Conservation (phyloP, 2,329 filamentous ascomycete species). For the Microdochium bolleyi region DNA sequence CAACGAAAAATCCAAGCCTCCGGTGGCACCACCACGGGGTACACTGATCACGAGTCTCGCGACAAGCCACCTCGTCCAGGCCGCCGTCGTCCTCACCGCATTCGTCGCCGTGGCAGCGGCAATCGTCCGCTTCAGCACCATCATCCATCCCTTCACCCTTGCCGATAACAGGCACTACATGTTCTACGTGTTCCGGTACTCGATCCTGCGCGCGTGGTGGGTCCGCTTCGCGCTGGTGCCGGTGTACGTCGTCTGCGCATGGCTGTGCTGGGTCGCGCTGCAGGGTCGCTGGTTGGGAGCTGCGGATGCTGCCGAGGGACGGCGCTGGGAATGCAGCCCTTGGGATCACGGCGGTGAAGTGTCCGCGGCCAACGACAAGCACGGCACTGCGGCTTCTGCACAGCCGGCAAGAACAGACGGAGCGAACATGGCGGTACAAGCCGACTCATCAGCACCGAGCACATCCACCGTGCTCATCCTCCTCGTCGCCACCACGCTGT, state of each 20-base stretch:
- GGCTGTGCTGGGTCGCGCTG: slow-evolving; percentile 58
- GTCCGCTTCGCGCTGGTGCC: slow-evolving; percentile 61
- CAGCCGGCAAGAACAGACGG: slow-evolving; percentile 11
- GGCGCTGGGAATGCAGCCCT: background rate
- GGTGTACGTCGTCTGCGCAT: slow-evolving; percentile 64
- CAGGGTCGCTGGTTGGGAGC: slow-evolving; percentile 24
- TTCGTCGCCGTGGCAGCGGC: slow-evolving; percentile 28
- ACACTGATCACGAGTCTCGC: slow-evolving; percentile 17
- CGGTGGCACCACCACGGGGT: slow-evolving; percentile 4
- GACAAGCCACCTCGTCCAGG: slow-evolving; percentile 21
- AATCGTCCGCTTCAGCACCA: slow-evolving; percentile 74
- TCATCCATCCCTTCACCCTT: slow-evolving; percentile 90
- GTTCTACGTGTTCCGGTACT: slow-evolving; percentile 89
- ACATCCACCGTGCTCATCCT: slow-evolving; percentile 48
- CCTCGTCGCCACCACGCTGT: slow-evolving; percentile 64
- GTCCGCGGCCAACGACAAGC: background rate
- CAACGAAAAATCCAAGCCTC: background rate
- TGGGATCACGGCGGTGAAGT: background rate
- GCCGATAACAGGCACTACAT: slow-evolving; percentile 97
- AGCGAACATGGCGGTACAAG: slow-evolving; percentile 13
- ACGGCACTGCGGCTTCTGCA: slow-evolving; percentile 1
- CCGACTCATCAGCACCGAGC: slow-evolving; percentile 19
- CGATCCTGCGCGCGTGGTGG: slow-evolving; percentile 56
- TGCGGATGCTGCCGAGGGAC: background rate
- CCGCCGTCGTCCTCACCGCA: slow-evolving; percentile 23